Evolutionary conservation across 2,329 filamentous ascomycete genomes (phyloP).

Genomic region (Leptographium lundbergii): DNA sequence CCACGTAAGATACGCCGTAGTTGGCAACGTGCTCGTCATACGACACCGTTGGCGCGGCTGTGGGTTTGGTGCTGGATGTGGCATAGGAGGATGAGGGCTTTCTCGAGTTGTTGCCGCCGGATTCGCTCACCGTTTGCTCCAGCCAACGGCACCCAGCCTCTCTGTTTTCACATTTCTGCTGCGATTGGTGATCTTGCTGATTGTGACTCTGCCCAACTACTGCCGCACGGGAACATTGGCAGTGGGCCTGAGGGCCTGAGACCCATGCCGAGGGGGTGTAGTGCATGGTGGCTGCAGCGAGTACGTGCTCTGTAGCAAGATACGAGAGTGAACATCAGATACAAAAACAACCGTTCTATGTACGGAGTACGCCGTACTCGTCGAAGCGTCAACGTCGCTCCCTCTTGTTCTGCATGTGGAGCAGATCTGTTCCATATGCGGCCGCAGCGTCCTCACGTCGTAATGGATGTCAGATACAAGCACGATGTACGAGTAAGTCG

Average conservation of each 20-base stretch:
- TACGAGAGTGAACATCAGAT: no score
- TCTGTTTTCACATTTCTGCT: not conserved
- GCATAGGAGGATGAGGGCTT: not conserved
- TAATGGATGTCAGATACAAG: not conserved
- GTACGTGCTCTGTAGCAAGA: no score
- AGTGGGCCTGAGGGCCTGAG: not conserved
- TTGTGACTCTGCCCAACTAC: not conserved
- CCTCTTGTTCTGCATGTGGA: not conserved
- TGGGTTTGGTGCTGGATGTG: not conserved
- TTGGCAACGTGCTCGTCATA: not conserved
- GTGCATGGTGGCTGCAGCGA: no score
- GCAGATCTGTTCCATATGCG: not conserved
- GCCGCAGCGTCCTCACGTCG: not conserved
- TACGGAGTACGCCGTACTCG: no score
- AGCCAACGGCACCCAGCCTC: not conserved
- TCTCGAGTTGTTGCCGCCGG: not conserved
- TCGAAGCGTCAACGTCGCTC: not conserved
- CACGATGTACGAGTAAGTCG: not conserved
- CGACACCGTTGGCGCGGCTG: not conserved
- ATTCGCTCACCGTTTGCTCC: not conserved
- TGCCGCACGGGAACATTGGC: not conserved
- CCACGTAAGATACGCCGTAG: not conserved
- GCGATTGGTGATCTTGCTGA: not conserved
- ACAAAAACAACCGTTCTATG: no score
- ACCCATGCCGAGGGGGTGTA: not conserved